A percentile compares a stretch with the other conserved stretches of the same genome.
phyloP scores from a whole-genome alignment of 352 stramenopile genomes.

The Phytophthora meadii region DNA sequence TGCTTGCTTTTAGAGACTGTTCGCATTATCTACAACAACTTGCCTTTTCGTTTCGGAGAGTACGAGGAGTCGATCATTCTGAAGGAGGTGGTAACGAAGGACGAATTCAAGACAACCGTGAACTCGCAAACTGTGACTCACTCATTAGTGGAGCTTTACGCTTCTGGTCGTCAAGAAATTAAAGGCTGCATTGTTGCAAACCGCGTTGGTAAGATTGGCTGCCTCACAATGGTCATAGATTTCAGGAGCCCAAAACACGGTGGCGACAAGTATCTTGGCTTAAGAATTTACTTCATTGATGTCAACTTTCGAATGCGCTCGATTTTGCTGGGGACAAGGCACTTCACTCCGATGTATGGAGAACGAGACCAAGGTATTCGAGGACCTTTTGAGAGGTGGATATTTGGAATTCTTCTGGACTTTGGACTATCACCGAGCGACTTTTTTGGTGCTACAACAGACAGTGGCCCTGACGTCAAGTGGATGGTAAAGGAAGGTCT shows the following conservation, averaged over 20 bases:
- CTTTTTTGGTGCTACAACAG: constrained; percentile 7
- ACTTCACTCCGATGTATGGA: constrained; percentile 1
- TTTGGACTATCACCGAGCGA: background rate
- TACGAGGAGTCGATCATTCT: constrained; percentile 7
- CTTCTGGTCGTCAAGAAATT: background rate
- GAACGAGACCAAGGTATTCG: constrained; percentile 7
- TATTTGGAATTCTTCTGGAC: constrained; percentile 1
- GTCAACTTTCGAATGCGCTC: background rate
- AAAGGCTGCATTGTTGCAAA: background rate
- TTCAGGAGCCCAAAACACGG: constrained; percentile 1
- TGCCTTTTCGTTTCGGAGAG: constrained; percentile 5
- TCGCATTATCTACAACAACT: constrained; percentile 5
- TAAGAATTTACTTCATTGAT: constrained; percentile 5
- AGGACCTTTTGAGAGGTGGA: background rate
- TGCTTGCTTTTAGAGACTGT: constrained; percentile 1
- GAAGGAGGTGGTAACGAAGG: constrained; percentile 7
- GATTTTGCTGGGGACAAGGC: constrained; percentile 5
- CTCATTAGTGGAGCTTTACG: constrained; percentile 3
- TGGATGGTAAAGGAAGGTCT: constrained; percentile 6
- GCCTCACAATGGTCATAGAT: background rate
- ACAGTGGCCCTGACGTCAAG: constrained; percentile 6
- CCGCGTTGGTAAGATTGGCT: background rate
- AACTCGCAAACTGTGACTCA: constrained; percentile 4
- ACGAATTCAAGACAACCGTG: constrained; percentile 3
- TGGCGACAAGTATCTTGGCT: background rate